phyloP scores from a whole-genome alignment of 2,329 filamentous ascomycete genomes.

The Fusarium verticillioides region DNA sequence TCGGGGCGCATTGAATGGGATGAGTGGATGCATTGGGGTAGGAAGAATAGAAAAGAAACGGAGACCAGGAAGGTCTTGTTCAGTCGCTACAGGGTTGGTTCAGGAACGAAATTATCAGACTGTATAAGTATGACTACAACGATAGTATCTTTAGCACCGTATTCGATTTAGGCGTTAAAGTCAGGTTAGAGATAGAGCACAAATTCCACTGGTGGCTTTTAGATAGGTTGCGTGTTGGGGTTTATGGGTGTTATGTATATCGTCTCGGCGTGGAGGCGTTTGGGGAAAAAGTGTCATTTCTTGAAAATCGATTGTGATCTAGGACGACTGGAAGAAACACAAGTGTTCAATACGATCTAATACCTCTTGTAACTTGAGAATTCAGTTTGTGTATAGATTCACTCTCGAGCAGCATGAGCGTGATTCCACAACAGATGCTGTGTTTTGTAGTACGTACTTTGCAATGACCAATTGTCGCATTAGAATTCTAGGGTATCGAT shows the following conservation, averaged over 20 bases:
- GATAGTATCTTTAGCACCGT: neutral
- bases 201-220: neutral
- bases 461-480: constrained; percentile 9
- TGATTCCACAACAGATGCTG: neutral
- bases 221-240: neutral
- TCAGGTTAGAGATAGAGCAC: neutral
- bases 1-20: constrained; percentile 23
- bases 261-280: neutral
- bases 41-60: neutral
- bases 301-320: neutral
- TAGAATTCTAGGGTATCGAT: constrained; percentile 37
- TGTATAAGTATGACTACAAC: constrained; percentile 29
- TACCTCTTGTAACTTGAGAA: neutral
- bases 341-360: neutral
- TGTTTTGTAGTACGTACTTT: neutral
- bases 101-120: constrained; percentile 16
- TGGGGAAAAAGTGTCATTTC: neutral
- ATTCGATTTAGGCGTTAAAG: neutral
- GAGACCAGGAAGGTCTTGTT: constrained; percentile 27
- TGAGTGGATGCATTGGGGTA: neutral
- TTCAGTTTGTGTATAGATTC: neutral
- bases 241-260: neutral
- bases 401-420: neutral
- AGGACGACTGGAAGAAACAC: neutral
- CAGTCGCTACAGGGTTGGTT: constrained; percentile 25